phyloP scores from a whole-genome alignment of 345 rosid species.

The Trapa incisa region DNA sequence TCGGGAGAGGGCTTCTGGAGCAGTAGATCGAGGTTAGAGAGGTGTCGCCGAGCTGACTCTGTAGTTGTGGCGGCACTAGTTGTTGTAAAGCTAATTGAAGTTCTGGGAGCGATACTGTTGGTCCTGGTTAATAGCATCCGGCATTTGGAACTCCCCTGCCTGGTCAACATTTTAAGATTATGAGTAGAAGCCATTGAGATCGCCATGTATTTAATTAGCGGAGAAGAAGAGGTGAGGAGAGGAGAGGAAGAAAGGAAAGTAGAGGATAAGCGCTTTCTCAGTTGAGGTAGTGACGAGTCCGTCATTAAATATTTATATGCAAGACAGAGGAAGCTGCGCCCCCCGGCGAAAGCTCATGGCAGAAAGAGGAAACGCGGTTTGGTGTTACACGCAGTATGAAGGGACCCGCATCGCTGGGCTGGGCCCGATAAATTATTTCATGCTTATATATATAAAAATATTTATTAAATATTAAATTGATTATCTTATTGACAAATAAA shows the following conservation, averaged over 20 bases:
- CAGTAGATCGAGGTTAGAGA: conserved; percentile 60
- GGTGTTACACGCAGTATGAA: too few species aligned
- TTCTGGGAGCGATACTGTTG: not conserved
- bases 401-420: too few species aligned
- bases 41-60: conserved; percentile 24
- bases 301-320: not conserved
- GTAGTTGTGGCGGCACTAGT: conserved; percentile 6
- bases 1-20: conserved; percentile 21
- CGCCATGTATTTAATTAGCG: conserved; percentile 16
- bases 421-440: too few species aligned
- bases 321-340: not conserved
- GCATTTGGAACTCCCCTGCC: conserved; percentile 37
- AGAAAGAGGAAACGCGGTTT: too few species aligned
- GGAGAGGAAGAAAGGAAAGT: not conserved
- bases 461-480: too few species aligned
- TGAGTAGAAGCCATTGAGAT: conserved; percentile 33
- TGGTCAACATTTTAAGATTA: conserved; percentile 26
- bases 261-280: not conserved
- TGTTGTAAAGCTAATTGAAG: too few species aligned
- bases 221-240: not conserved
- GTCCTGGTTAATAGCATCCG: conserved; percentile 12
- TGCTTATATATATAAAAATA: too few species aligned
- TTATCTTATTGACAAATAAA: too few species aligned
- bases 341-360: too few species aligned
- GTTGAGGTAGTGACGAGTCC: not conserved